phyloP scores from a whole-genome alignment of 73 alveolate genomes.

The Paramecium pentaurelia region DNA sequence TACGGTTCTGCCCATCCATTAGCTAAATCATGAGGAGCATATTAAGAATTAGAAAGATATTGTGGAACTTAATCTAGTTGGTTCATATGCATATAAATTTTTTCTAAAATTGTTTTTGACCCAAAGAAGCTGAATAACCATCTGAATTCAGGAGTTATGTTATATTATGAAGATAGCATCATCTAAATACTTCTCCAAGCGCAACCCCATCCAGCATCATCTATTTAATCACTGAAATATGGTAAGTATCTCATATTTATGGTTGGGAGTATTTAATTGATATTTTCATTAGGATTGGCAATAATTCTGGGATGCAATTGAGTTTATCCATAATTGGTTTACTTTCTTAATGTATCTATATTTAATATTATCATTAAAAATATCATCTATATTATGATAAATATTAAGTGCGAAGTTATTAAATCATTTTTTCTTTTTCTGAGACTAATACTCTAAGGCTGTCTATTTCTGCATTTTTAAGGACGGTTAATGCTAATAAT shows the following conservation, averaged over 20 bases:
- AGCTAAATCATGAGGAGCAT: not conserved
- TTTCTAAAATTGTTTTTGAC: not conserved
- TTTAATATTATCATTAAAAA: not conserved
- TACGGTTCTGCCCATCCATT: slow-evolving; percentile 52
- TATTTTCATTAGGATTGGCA: not conserved
- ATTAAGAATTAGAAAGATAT: not conserved
- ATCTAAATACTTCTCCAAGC: slow-evolving; percentile 49
- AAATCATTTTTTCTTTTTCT: not conserved
- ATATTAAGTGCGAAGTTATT: not conserved
- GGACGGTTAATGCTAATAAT: not conserved
- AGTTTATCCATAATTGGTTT: slow-evolving; percentile 8
- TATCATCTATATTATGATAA: not conserved
- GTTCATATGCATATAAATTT: not conserved
- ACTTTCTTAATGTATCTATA: not conserved
- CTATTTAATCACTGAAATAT: not conserved
- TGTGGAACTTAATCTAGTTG: not conserved
- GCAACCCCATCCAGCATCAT: slow-evolving; percentile 50
- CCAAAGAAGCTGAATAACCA: slow-evolving; percentile 21
- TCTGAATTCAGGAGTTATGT: not conserved
- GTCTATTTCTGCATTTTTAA: not conserved
- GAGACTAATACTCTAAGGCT: not conserved
- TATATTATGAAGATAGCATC: not conserved
- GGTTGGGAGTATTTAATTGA: not conserved
- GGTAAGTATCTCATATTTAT: slow-evolving; percentile 18
- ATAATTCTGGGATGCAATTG: not conserved